Base-by-base conservation (phyloP, 2,329 filamentous ascomycete genomes). In the Teratosphaeria destructans region DNA sequence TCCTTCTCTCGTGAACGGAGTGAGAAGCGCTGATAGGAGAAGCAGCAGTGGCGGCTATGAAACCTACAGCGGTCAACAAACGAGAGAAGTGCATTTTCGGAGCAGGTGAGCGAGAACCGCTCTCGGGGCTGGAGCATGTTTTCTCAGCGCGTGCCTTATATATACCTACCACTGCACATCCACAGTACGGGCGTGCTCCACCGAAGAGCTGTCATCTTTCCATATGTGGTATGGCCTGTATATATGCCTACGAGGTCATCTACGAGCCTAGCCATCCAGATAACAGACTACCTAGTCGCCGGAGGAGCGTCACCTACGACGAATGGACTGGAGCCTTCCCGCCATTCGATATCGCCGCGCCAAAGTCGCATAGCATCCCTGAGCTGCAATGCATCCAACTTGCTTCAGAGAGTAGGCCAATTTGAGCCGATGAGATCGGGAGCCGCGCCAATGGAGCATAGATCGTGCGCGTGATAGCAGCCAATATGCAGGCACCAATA, bases 1-100 rank as follows among this genome's bases (percentile, higher is more conserved):
- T 56, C 55, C 71, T 64, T 60, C 66, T 70, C 62, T 72, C 71
- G 56, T 73, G 70, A 7, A 73, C 57, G n/a, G 64, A 59, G 62
- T 67, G 66, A 54, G 64, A 57, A 34, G 49, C 57, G 14, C 59
- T 61, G 23, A 67, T 49, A 16, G 69, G 68, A 14, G 65, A 66
- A 37, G 68, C 65, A 47, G 61, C 34, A 10, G 61, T 62, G 27
- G 57, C 58, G 3, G 64, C 59, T 12, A 64, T 57, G 34, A 67
- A 54, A 19, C 63, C 62, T 43, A 60, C 62, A 49, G 62, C 43
- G 23, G 59, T 54, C 32, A 69, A 52, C 26, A 64, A 34, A 54
- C 49, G 59, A 57, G 62, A 63, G 61, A 67, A 65, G 32, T 64
- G 57, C 65, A 68, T 68, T 43, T 54, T 65, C 59, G 14, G 34